These are phyloP conservation scores for Clavispora phyllophila DNA, from an alignment of 805 yeast genomes.

Conservation along the genomic window DNA sequence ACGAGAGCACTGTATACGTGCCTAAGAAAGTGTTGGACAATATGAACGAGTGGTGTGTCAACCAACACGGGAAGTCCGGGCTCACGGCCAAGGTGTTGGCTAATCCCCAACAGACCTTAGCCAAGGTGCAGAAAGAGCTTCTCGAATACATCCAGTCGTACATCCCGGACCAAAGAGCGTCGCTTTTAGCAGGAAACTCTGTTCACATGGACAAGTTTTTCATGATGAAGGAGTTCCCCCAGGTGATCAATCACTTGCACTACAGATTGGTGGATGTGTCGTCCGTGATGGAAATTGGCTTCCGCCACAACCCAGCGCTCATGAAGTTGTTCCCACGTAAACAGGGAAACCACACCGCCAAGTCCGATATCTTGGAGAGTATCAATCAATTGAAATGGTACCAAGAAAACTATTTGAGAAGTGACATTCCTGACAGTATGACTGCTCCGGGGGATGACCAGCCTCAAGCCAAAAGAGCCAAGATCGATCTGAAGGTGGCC, in stretches of 20 bases:
- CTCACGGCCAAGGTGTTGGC: constrained; percentile 65
- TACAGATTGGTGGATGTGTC: constrained; percentile 90
- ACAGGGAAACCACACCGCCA: constrained; percentile 76
- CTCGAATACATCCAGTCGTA: constrained; percentile 53
- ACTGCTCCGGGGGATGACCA: neutral
- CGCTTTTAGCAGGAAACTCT: constrained; percentile 84
- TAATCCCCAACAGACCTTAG: constrained; percentile 46
- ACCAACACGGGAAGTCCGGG: constrained; percentile 75
- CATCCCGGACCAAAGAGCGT: constrained; percentile 50
- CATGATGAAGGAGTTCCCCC: constrained; percentile 79
- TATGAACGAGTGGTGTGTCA: constrained; percentile 87
- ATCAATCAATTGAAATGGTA: constrained; percentile 80
- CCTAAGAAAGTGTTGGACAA: constrained; percentile 54
- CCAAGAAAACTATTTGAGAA: constrained; percentile 54
- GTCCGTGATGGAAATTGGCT: constrained; percentile 74
- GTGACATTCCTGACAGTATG: constrained; percentile 1
- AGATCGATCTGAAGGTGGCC: neutral
- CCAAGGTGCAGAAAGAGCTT: constrained; percentile 62
- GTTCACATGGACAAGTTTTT: constrained; percentile 89
- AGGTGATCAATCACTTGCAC: constrained; percentile 51
- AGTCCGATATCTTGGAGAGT: constrained; percentile 82
- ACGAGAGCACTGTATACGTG: constrained; percentile 75
- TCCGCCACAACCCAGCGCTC: constrained; percentile 67
- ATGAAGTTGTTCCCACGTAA: constrained; percentile 59
- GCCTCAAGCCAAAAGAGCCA: neutral